These are phyloP conservation scores for Phoma sp. DNA, from an alignment of 2,329 filamentous ascomycete species.

Conservation along the genomic window DNA sequence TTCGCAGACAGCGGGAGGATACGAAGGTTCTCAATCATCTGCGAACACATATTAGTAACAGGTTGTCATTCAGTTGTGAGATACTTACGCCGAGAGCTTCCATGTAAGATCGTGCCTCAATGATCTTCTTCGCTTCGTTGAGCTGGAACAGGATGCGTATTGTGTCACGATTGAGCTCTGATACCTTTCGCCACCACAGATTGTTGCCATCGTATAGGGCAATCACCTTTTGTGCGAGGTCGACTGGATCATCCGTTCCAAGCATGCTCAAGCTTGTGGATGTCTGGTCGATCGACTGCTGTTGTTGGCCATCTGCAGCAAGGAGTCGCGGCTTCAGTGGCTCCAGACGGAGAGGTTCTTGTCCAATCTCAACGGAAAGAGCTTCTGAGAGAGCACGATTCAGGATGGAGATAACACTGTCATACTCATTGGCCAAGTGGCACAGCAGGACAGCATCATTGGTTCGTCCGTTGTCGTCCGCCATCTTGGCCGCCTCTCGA, in stretches of 20 bases:
- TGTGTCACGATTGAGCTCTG: slow-evolving; percentile 63
- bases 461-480: slow-evolving; percentile 90
- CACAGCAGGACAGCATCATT: slow-evolving; percentile 95
- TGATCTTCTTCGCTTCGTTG: slow-evolving; percentile 65
- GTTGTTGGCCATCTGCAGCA: slow-evolving; percentile 34
- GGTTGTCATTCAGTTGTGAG: neutral
- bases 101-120: slow-evolving; percentile 66
- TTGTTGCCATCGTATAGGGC: slow-evolving; percentile 67
- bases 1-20: slow-evolving; percentile 80
- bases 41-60: slow-evolving; percentile 20
- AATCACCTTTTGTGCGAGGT: slow-evolving; percentile 69
- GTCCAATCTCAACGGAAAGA: slow-evolving; percentile 83
- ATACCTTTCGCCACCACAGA: slow-evolving; percentile 68
- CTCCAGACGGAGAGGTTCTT: slow-evolving; percentile 78
- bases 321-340: slow-evolving; percentile 75
- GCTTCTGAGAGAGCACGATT: slow-evolving; percentile 91
- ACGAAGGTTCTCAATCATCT: slow-evolving; percentile 77
- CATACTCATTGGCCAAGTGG: slow-evolving; percentile 93
- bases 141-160: slow-evolving; percentile 67
- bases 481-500: slow-evolving; percentile 86
- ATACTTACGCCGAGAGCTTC: slow-evolving; percentile 69
- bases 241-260: slow-evolving; percentile 70
- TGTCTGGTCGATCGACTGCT: slow-evolving; percentile 38
- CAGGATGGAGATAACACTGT: slow-evolving; percentile 89
- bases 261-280: slow-evolving; percentile 67